Base-by-base conservation (phyloP, 371 early-diverging fungal genomes). In the Mortierella sp. region DNA sequence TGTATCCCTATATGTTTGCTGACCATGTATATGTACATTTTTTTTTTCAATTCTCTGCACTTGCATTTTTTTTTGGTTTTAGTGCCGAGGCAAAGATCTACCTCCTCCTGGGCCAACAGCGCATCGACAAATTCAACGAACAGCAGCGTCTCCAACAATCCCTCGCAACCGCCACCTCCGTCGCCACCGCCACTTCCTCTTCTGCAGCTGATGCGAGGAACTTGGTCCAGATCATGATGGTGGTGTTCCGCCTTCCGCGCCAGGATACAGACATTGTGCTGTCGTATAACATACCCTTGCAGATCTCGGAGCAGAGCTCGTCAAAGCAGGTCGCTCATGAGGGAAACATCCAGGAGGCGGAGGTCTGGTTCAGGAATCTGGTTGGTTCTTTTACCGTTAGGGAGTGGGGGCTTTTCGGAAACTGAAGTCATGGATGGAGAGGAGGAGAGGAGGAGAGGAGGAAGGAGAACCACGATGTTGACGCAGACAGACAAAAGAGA, bases 251-350 rank as follows among this genome's bases (percentile, higher is more conserved):
- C 26, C 61, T 96, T 31, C 89, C 88, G 0, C 74, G 87, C 2
- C 92, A 91, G 2, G 50, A 73, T 4, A 95, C 96, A 0, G 96
- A 96, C 73, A 76, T 96, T 31, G 88, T 96, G 5, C 86, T 96
- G 48, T 90, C 94, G 0, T 86, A 91, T 74, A 96, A 96, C 83
- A 90, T 91, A 0, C 95, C 95, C 4, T 69, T 88, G 1, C 75
- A 29, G 70, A 72, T 16, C 85, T 88, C 77, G 85, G 88, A 70
- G 53, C 55, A 68, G 68, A 86, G 85, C 79, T 88, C 75, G 63
- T 86, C 68, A n/a, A 82, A 44, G 67, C 87, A 66, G 76, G 83
- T 83, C 14, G 53, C 74, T 58, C 61, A 81, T 73, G 70, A 77
- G 45, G 78, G 70, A 68, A 13, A 84, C 13, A 61, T 83, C 50